Percentiles rank a stretch among this genome's conserved stretches.
Conservation (phyloP, 2,329 filamentous ascomycete species). For the Chaetomiaceae sp. region DNA sequence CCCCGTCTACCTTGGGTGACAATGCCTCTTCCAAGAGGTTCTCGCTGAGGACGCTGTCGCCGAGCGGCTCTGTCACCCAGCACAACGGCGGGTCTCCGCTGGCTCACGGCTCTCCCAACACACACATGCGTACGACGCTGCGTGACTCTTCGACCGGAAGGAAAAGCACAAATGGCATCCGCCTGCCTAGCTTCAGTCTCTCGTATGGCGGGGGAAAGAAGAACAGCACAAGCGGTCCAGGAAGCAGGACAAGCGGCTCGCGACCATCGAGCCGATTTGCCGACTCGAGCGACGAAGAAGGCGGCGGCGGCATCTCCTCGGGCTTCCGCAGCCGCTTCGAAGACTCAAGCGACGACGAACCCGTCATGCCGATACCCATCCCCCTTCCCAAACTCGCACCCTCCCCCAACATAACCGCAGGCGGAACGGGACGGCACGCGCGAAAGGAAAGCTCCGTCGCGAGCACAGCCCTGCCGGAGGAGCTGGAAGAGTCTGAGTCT, state of each 20-base stretch:
- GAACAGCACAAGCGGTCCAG: conserved; percentile 16
- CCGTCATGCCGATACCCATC: conserved; percentile 29
- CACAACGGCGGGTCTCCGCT: conserved; percentile 39
- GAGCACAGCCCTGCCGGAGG: conserved; percentile 40
- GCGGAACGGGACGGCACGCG: conserved; percentile 1
- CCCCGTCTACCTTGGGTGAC: conserved; percentile 15
- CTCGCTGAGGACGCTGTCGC: conserved; percentile 67
- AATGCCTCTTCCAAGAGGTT: conserved; percentile 41
- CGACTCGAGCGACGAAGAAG: conserved; percentile 59
- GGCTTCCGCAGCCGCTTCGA: conserved; percentile 57
- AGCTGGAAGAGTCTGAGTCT: conserved; percentile 50
- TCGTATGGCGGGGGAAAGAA: conserved; percentile 32
- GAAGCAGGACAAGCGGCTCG: conserved; percentile 33
- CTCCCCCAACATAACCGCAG: neutral
- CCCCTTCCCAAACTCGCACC: conserved; percentile 10
- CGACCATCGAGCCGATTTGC: conserved; percentile 50
- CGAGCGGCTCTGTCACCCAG: conserved; percentile 51
- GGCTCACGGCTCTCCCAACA: conserved; percentile 25
- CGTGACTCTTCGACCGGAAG: conserved; percentile 36
- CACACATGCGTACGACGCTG: conserved; percentile 42
- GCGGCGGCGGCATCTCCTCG: conserved; percentile 23
- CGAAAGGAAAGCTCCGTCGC: conserved; percentile 20
- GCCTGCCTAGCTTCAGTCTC: conserved; percentile 41
- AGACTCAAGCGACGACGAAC: conserved; percentile 67
- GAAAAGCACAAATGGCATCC: conserved; percentile 29